These are phyloP conservation scores for Dictyostelium capitatum DNA, from an alignment of 78 protist genomes.

Conservation along the genomic window DNA sequence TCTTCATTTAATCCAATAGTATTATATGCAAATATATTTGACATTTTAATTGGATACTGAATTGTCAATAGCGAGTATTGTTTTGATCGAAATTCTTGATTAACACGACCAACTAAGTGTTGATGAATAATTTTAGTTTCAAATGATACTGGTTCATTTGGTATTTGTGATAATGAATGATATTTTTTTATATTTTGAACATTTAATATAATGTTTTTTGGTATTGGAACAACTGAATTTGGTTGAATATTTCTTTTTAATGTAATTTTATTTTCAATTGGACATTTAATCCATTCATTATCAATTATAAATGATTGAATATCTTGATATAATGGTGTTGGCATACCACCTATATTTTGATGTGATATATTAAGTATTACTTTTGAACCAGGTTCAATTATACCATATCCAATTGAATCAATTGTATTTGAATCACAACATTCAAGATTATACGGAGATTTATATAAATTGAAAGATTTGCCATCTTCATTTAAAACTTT, in stretches of 20 bases:
- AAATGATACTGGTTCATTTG: not conserved
- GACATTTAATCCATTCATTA: conserved; percentile 69
- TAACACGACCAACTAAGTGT: conserved; percentile 42
- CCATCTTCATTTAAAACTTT: not conserved
- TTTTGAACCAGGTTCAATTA: conserved; percentile 57
- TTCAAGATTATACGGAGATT: conserved; percentile 31
- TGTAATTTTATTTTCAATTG: not conserved
- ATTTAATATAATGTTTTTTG: too few relatives aligned
- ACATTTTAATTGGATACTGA: conserved; percentile 53
- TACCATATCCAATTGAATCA: conserved; percentile 54
- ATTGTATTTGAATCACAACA: not conserved
- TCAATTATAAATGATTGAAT: conserved; percentile 15
- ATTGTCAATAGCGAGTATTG: conserved; percentile 19
- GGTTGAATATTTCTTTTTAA: conserved; percentile 4
- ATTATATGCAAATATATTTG: conserved; percentile 25
- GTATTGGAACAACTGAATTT: too few relatives aligned
- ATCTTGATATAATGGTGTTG: conserved; percentile 54
- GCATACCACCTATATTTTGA: conserved; percentile 50
- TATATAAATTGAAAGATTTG: too few relatives aligned
- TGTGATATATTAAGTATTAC: conserved; percentile 28
- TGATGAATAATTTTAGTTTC: conserved; percentile 28
- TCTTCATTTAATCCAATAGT: conserved; percentile 47
- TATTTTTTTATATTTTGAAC: not conserved
- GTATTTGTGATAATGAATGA: conserved; percentile 10
- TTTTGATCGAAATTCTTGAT: conserved; percentile 22